Evolutionary conservation across 2,329 filamentous ascomycete species (phyloP).

Genomic region (Colletotrichum tabaci): DNA sequence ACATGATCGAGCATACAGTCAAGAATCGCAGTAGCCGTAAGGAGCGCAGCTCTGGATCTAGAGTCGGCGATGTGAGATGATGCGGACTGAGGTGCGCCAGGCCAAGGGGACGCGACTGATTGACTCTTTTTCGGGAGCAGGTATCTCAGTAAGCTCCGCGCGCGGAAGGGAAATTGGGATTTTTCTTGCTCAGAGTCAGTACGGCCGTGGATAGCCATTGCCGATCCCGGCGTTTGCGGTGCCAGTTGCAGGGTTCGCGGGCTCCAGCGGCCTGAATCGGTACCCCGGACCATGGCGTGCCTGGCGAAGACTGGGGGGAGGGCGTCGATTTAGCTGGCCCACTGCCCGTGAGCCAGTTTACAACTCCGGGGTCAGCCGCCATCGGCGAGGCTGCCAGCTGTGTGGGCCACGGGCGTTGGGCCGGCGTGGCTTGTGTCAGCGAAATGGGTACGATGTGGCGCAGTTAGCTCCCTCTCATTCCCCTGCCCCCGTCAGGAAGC

Average conservation of each 20-base stretch:
- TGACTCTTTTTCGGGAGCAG: constrained; percentile 21
- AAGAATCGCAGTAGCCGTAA: constrained; percentile 6
- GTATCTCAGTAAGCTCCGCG: constrained; percentile 39
- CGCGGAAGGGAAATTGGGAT: constrained; percentile 40
- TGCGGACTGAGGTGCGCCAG: constrained; percentile 5
- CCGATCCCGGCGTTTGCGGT: constrained; percentile 40
- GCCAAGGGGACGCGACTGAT: neutral
- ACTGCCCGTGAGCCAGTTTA: constrained; percentile 25
- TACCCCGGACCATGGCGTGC: constrained; percentile 33
- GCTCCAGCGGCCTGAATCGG: constrained; percentile 36
- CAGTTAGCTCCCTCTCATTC: constrained; percentile 7
- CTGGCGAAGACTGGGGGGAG: constrained; percentile 6
- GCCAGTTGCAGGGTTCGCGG: constrained; percentile 32
- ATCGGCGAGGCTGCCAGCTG: constrained; percentile 6
- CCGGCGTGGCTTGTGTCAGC: neutral
- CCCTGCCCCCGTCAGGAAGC: neutral
- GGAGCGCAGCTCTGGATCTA: neutral
- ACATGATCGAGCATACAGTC: constrained; percentile 22
- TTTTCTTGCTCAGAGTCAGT: constrained; percentile 36
- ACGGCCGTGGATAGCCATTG: constrained; percentile 40
- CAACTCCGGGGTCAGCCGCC: constrained; percentile 10
- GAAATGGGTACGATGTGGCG: neutral
- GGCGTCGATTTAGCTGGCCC: constrained; percentile 18
- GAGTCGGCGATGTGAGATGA: neutral
- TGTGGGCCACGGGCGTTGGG: neutral